phyloP scores from a whole-genome alignment of 208 protist genomes.

The Plasmodiophora brassicae region DNA sequence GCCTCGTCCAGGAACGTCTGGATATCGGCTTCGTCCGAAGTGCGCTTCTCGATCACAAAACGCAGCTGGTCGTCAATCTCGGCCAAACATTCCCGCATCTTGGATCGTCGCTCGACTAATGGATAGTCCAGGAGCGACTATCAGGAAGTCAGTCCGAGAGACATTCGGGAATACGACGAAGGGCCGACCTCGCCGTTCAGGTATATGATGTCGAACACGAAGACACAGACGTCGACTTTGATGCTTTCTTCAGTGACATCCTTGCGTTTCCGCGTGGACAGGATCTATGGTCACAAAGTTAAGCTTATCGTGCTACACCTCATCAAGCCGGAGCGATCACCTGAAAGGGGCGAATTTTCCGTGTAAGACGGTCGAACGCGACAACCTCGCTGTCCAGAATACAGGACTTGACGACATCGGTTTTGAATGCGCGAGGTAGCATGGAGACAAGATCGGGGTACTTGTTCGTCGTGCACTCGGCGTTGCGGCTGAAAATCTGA shows the following conservation, averaged over 20 bases:
- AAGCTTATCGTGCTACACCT: too few species aligned
- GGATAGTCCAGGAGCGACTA: background rate
- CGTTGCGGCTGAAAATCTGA: constrained; percentile 94
- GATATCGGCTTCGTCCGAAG: constrained; percentile 82
- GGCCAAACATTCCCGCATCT: too few species aligned
- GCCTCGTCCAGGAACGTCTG: constrained; percentile 85
- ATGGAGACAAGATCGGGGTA: constrained; percentile 58
- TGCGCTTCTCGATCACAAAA: constrained; percentile 61
- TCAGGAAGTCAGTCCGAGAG: background rate
- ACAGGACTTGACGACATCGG: constrained; percentile 75
- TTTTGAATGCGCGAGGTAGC: constrained; percentile 11
- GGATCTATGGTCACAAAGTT: constrained; percentile 90
- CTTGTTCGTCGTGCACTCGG: constrained; percentile 93
- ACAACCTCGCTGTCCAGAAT: constrained; percentile 98
- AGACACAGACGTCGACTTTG: constrained; percentile 79
- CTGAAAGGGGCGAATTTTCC: constrained; percentile 62
- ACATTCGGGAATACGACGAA: background rate
- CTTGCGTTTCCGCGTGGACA: constrained; percentile 64
- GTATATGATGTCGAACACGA: constrained; percentile 98
- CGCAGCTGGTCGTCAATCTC: too few species aligned
- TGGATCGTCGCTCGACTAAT: constrained; percentile 65
- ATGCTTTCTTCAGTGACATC: constrained; percentile 39
- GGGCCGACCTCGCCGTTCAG: constrained; percentile 79
- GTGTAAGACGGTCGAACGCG: constrained; percentile 75
- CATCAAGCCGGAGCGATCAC: background rate